These are phyloP conservation scores for Sphaceloma murrayae DNA, from an alignment of 2,329 filamentous ascomycete species.

Conservation along the genomic window DNA sequence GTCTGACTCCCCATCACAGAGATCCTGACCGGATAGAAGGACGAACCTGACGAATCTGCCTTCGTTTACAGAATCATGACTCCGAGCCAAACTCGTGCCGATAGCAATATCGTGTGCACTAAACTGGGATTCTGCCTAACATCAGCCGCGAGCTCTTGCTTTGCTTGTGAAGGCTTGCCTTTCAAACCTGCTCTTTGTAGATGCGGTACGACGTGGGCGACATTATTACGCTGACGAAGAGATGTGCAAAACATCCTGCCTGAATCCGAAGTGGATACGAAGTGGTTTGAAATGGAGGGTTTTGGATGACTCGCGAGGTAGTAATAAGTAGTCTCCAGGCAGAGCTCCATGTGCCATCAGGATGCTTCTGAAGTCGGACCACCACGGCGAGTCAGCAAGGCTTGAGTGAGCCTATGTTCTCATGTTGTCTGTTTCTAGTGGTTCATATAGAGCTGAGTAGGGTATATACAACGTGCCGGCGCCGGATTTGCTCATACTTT, in stretches of 20 bases:
- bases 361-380: no score
- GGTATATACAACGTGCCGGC: no score
- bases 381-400: no score
- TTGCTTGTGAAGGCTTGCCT: slow-evolving; percentile 23
- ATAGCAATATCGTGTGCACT: slow-evolving; percentile 32
- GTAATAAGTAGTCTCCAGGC: no score
- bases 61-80: slow-evolving; percentile 15
- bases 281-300: no score
- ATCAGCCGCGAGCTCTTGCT: no score
- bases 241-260: slow-evolving; percentile 33
- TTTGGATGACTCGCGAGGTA: no score
- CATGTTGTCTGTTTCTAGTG: no score
- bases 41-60: slow-evolving; percentile 23
- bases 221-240: slow-evolving; percentile 32
- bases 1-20: slow-evolving; percentile 18
- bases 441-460: no score
- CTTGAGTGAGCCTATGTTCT: no score
- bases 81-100: slow-evolving; percentile 20
- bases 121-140: slow-evolving; percentile 26
- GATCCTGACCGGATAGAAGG: slow-evolving; percentile 24
- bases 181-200: slow-evolving; percentile 26
- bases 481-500: no score
- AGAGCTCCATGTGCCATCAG: no score
- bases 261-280: not conserved
- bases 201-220: slow-evolving; percentile 29